phyloP scores from a whole-genome alignment of 148 eudicot genomes.

The Fagopyrum tataricum region DNA sequence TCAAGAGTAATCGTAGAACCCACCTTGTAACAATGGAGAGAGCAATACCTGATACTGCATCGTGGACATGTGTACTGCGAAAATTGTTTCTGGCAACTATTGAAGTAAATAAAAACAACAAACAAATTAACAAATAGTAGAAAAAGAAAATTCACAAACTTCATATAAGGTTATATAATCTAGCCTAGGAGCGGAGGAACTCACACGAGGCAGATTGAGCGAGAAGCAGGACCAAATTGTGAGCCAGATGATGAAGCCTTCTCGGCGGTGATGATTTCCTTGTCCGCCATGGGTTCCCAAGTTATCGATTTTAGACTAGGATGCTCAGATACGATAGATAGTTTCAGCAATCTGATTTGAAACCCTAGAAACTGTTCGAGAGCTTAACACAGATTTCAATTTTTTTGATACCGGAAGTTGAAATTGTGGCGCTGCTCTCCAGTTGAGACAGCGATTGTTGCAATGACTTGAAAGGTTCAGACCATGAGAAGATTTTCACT shows the following conservation, averaged over 20 bases:
- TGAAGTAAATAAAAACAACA: not conserved
- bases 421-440: not conserved
- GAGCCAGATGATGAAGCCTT: not conserved
- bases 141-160: not conserved
- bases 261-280: conserved; percentile 9
- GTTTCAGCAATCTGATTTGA: not conserved
- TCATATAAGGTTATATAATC: not conserved
- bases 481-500: not conserved
- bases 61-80: conserved; percentile 92
- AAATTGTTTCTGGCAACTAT: conserved; percentile 84
- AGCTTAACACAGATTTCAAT: not conserved
- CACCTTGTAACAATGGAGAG: conserved; percentile 95
- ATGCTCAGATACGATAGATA: not conserved
- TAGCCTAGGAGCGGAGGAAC: not conserved
- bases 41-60: conserved; percentile 85
- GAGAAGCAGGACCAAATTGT: conserved; percentile 6
- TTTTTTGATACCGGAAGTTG: not conserved
- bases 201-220: conserved; percentile 14
- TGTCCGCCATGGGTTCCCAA: conserved; percentile 8
- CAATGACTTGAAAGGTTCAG: not conserved
- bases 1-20: not conserved
- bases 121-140: not conserved
- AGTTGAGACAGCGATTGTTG: not conserved
- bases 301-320: not conserved
- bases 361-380: conserved; percentile 1